These are phyloP conservation scores for Colletotrichum lindemuthianum DNA, from an alignment of 2,329 filamentous ascomycete genomes.

Conservation along the genomic window DNA sequence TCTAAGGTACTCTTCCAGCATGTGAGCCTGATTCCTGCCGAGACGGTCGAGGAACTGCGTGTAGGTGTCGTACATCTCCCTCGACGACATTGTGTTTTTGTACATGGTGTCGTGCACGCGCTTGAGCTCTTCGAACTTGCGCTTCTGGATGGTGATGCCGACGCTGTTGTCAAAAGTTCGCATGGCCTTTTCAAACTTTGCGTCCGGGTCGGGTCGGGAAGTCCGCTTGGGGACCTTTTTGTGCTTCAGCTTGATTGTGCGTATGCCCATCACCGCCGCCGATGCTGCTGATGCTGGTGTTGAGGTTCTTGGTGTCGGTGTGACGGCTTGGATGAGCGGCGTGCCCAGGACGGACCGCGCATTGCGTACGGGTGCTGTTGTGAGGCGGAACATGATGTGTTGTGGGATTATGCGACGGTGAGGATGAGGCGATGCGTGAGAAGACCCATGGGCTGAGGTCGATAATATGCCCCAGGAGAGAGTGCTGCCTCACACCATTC, in stretches of 20 bases:
- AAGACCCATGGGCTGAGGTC: not conserved
- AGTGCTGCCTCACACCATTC: too few species aligned
- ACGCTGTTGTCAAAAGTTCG: too few species aligned
- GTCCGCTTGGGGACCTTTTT: not conserved
- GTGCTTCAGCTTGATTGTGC: constrained; percentile 5
- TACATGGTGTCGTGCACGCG: too few species aligned
- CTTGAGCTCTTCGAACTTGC: too few species aligned
- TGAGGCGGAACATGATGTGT: constrained; percentile 16
- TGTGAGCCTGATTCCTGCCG: too few species aligned
- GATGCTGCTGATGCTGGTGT: not conserved
- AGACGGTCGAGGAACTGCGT: too few species aligned
- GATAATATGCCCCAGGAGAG: too few species aligned
- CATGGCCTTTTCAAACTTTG: not conserved
- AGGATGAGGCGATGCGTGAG: constrained; percentile 4
- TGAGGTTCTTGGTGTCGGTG: not conserved
- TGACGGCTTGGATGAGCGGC: not conserved
- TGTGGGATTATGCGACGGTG: not conserved
- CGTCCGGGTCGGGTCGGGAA: constrained; percentile 1
- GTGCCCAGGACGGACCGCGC: not conserved
- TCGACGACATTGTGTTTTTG: too few species aligned
- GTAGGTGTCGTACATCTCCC: too few species aligned
- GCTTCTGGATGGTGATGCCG: too few species aligned
- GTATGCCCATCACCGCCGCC: not conserved
- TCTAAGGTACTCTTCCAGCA: too few species aligned
- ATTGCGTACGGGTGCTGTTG: not conserved